Percentiles rank a stretch among this genome's conserved stretches.
Evolutionary conservation across 2,329 filamentous ascomycete genomes (phyloP).

Genomic region (Phaeoacremonium minimum): DNA sequence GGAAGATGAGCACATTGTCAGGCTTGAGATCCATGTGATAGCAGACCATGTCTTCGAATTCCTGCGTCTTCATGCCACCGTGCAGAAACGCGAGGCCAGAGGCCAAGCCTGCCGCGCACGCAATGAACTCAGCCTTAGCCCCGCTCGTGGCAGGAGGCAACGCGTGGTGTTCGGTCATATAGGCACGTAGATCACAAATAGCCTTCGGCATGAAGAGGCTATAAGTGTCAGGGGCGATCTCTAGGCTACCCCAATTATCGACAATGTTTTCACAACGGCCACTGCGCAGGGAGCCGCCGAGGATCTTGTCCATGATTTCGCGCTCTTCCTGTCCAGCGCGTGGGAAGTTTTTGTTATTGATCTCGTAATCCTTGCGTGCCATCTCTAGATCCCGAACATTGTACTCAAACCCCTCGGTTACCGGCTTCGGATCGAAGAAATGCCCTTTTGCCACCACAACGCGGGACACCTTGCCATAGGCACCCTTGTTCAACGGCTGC

Average conservation of each 20-base stretch:
- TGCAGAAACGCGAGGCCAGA: slow-evolving; percentile 30
- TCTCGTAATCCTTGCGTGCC: slow-evolving; percentile 31
- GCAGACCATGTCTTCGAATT: slow-evolving; percentile 24
- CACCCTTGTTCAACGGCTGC: slow-evolving; percentile 20
- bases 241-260: slow-evolving; percentile 27
- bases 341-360: slow-evolving; percentile 11
- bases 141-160: slow-evolving; percentile 11
- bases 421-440: slow-evolving; percentile 15
- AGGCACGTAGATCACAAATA: slow-evolving; percentile 28
- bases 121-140: slow-evolving; percentile 20
- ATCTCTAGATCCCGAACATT: slow-evolving; percentile 17
- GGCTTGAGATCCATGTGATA: slow-evolving; percentile 37
- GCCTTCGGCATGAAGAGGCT: slow-evolving; percentile 35
- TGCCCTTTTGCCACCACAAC: slow-evolving; percentile 27
- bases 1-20: slow-evolving; percentile 27
- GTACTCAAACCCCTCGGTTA: slow-evolving; percentile 5
- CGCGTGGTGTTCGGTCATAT: slow-evolving; percentile 21
- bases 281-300: slow-evolving; percentile 18
- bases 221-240: slow-evolving; percentile 22
- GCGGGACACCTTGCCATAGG: slow-evolving; percentile 23
- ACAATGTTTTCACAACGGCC: slow-evolving; percentile 26
- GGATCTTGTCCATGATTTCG: slow-evolving; percentile 26
- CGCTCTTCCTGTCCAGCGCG: slow-evolving; percentile 16
- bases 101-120: slow-evolving; percentile 23
- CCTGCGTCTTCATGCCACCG: slow-evolving; percentile 20